phyloP scores from a whole-genome alignment of 495 filamentous ascomycete genomes.

The Penicillium diatomitis region DNA sequence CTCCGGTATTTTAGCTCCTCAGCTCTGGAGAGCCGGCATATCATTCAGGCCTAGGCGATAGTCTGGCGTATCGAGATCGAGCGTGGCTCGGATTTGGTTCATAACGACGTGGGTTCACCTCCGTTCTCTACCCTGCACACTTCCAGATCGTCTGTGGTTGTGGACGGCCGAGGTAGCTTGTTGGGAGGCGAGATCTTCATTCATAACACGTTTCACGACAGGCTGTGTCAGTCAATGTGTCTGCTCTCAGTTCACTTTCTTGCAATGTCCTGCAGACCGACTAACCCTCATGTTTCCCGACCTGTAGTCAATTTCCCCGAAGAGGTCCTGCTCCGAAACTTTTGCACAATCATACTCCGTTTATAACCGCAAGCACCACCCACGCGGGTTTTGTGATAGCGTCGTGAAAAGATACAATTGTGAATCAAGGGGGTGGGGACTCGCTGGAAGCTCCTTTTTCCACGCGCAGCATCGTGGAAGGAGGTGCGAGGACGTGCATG shows the following conservation, averaged over 20 bases:
- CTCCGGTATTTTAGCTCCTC: not conserved
- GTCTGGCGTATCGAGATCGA: too few species aligned
- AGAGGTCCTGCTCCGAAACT: not conserved
- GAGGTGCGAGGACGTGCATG: conserved; percentile 28
- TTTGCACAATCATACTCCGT: not conserved
- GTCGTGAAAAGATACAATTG: too few species aligned
- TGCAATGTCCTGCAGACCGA: too few species aligned
- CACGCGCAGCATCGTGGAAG: conserved; percentile 18
- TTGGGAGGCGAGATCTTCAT: not conserved
- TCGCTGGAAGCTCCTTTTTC: conserved; percentile 8
- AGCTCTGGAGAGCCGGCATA: not conserved
- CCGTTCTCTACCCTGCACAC: not conserved
- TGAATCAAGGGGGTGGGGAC: not conserved
- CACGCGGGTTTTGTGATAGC: too few species aligned
- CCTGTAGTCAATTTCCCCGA: not conserved
- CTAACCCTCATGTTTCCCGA: not conserved
- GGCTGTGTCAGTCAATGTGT: not conserved
- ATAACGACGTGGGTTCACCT: conserved; percentile 20
- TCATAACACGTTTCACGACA: not conserved
- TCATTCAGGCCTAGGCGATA: too few species aligned
- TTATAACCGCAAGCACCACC: too few species aligned
- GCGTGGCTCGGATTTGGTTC: not conserved
- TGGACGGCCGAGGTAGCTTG: conserved; percentile 12
- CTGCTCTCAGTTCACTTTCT: not conserved
- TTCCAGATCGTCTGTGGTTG: conserved; percentile 8